Evolutionary conservation across 179 eudicot genomes (phyloP).

Genomic region (Beta macrorhiza): DNA sequence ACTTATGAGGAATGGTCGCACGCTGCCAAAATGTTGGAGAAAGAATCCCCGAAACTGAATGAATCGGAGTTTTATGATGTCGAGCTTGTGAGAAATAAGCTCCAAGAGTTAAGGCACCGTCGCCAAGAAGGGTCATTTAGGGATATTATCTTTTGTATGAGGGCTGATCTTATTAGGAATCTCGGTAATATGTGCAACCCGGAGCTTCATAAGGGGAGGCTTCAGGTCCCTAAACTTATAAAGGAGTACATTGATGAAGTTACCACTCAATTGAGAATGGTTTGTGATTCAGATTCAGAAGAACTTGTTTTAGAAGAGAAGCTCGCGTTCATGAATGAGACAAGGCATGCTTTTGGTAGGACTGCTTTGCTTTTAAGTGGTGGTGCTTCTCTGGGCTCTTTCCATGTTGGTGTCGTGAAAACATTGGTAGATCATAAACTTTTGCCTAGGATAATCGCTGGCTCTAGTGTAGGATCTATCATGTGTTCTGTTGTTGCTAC

Average conservation of each 20-base stretch:
- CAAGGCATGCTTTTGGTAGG: conserved; percentile 93
- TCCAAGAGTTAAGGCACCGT: conserved; percentile 79
- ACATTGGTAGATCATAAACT: conserved; percentile 90
- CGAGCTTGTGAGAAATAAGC: conserved; percentile 82
- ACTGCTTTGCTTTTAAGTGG: conserved; percentile 96
- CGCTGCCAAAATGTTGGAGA: conserved; percentile 88
- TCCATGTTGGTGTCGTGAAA: conserved; percentile 89
- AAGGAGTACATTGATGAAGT: conserved; percentile 93
- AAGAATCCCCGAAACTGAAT: conserved; percentile 61
- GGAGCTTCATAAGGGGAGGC: conserved; percentile 87
- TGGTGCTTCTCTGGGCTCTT: conserved; percentile 93
- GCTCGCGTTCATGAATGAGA: conserved; percentile 96
- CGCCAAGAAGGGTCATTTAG: conserved; percentile 77
- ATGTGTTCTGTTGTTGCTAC: conserved; percentile 88
- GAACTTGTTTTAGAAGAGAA: conserved; percentile 88
- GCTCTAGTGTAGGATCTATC: conserved; percentile 92
- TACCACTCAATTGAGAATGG: conserved; percentile 80
- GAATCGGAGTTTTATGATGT: conserved; percentile 75
- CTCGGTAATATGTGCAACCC: conserved; percentile 97
- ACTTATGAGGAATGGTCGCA: conserved; percentile 95
- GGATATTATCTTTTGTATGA: conserved; percentile 85
- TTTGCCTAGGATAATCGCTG: conserved; percentile 84
- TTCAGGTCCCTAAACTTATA: conserved; percentile 85
- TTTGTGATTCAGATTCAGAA: conserved; percentile 81
- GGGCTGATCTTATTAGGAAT: conserved; percentile 85